Conservation (phyloP, 192 early-diverging fungal species). For the Umbelopsis sp. region DNA sequence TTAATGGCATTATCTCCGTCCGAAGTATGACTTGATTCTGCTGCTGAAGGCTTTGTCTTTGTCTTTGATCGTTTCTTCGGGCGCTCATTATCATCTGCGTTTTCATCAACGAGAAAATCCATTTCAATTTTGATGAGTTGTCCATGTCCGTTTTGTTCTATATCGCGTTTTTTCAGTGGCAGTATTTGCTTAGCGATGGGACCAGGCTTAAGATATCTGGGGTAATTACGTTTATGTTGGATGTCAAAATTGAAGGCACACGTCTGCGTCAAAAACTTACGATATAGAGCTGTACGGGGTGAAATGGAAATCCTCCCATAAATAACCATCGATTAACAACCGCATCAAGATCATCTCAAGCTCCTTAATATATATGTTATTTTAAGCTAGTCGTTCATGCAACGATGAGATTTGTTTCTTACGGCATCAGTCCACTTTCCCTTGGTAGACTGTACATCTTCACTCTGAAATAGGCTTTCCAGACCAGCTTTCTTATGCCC, state of each 20-base stretch:
- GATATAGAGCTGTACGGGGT: conserved; percentile 64
- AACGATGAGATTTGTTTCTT: background rate
- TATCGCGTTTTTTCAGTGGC: background rate
- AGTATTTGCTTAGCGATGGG: background rate
- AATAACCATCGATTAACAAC: conserved; percentile 51
- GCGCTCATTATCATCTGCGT: background rate
- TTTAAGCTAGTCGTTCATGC: background rate
- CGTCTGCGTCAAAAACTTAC: conserved; percentile 39
- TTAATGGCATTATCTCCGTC: background rate
- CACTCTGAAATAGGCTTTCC: background rate
- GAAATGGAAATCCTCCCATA: conserved; percentile 63
- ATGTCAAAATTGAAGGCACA: background rate
- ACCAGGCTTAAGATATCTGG: conserved; percentile 17
- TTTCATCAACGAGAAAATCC: conserved; percentile 6
- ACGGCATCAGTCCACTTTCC: conserved; percentile 29
- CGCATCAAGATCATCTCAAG: conserved; percentile 61
- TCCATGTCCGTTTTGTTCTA: background rate
- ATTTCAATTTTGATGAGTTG: background rate
- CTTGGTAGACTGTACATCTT: conserved; percentile 8
- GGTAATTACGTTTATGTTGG: background rate
- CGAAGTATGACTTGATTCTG: background rate
- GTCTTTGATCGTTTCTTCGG: background rate
- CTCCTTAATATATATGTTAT: conserved; percentile 40
- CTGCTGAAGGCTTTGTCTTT: background rate
- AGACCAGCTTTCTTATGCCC: conserved; percentile 32